A percentile compares a stretch with the other conserved stretches of the same genome.
Evolutionary conservation across 2,329 filamentous ascomycete genomes (phyloP).

Genomic region (Zymoseptoria brevis): DNA sequence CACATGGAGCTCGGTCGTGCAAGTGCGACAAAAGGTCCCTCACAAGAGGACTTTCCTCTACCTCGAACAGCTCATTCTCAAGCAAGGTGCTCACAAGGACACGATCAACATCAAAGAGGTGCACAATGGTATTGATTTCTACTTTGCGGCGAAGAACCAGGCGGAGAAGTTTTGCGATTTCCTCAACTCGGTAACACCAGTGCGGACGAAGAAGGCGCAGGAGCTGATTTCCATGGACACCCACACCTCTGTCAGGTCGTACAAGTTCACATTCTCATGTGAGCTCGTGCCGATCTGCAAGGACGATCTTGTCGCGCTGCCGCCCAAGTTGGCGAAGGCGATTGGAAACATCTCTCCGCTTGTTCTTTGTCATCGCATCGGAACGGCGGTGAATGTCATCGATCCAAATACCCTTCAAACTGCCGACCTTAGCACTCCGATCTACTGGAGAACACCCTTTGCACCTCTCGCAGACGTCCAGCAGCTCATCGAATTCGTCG

Average conservation of each 20-base stretch:
- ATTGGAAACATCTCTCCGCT: constrained; percentile 84
- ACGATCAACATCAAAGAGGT: constrained; percentile 98
- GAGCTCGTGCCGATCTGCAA: constrained; percentile 94
- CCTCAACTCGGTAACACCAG: constrained; percentile 70
- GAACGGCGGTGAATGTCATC: constrained; percentile 80
- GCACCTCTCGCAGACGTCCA: constrained; percentile 71
- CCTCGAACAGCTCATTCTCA: constrained; percentile 91
- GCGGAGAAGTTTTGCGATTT: constrained; percentile 92
- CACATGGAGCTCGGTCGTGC: constrained; percentile 86
- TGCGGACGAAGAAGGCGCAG: constrained; percentile 74
- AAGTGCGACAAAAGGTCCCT: constrained; percentile 92
- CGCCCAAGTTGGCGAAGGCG: constrained; percentile 78
- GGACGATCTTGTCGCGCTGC: constrained; percentile 90
- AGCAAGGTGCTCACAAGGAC: constrained; percentile 83
- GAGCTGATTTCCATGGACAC: constrained; percentile 89
- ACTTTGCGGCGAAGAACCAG: constrained; percentile 80
- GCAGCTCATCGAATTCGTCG: constrained; percentile 82
- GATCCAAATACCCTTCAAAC: constrained; percentile 89
- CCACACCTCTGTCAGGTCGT: constrained; percentile 82
- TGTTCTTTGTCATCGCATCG: constrained; percentile 76
- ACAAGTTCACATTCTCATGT: constrained; percentile 88
- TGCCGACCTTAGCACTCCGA: constrained; percentile 68
- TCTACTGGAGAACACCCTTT: constrained; percentile 92
- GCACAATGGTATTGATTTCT: constrained; percentile 94
- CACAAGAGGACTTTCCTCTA: constrained; percentile 83